Evolutionary conservation across 176 grass and related monocot species (phyloP).

Genomic region (Triticum aestivum): DNA sequence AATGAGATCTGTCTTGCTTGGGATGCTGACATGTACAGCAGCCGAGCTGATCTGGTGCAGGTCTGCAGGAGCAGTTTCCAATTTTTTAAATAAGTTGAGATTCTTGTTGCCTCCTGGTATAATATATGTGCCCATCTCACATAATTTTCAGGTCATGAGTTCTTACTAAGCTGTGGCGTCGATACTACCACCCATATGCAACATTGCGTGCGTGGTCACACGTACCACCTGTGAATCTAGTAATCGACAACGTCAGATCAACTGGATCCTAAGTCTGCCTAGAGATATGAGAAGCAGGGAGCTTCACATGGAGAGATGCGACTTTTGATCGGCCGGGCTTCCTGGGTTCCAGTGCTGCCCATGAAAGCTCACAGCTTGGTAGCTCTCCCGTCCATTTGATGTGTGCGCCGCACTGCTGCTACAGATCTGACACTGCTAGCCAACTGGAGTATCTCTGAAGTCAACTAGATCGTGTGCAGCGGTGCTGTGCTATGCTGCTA

Average conservation of each 20-base stretch:
- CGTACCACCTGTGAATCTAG: too few relatives aligned
- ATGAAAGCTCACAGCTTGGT: too few relatives aligned
- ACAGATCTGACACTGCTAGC: neutral
- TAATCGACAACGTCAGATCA: neutral
- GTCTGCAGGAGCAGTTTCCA: neutral
- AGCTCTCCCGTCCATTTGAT: too few relatives aligned
- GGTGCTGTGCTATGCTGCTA: too few relatives aligned
- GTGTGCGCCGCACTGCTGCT: neutral
- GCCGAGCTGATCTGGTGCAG: neutral
- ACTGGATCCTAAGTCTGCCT: too few relatives aligned
- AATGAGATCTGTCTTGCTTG: neutral
- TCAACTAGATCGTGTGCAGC: neutral
- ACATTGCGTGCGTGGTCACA: too few relatives aligned
- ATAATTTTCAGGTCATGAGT: neutral
- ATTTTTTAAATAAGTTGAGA: neutral
- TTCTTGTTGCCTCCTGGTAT: neutral
- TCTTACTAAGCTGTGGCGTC: neutral
- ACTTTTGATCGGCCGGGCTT: neutral
- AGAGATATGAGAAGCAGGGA: neutral
- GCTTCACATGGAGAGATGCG: constrained; percentile 17
- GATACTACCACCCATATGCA: too few relatives aligned
- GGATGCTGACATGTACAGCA: neutral
- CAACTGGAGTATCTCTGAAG: neutral
- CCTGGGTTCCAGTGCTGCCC: neutral
- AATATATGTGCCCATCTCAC: neutral